Conservation (phyloP, 495 filamentous ascomycete genomes). For the Neurospora intermedia region DNA sequence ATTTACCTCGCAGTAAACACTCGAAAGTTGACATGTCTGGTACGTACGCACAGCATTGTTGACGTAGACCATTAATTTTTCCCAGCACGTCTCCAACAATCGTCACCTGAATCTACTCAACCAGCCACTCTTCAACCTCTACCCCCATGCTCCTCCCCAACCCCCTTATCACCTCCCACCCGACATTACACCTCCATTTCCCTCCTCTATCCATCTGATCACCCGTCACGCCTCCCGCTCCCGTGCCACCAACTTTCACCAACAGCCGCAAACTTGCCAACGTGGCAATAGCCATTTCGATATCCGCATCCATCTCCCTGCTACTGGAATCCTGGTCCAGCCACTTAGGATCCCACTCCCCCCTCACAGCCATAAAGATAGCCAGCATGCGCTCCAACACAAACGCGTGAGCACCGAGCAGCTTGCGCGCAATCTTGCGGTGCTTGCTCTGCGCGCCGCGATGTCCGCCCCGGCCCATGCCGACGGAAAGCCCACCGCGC, state of each 20-base stretch:
- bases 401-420: conserved; percentile 70
- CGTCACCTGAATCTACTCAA: conserved; percentile 31
- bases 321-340: conserved; percentile 5
- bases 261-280: conserved; percentile 68
- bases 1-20: neutral
- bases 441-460: conserved; percentile 44
- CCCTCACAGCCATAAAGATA: conserved; percentile 71
- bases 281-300: conserved; percentile 67
- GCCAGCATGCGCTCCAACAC: conserved; percentile 78
- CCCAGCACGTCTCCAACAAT: neutral
- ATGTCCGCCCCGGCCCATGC: conserved; percentile 17
- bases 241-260: conserved; percentile 39
- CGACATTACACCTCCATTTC: conserved; percentile 66
- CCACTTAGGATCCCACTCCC: conserved; percentile 44
- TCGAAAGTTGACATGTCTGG: neutral
- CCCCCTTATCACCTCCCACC: conserved; percentile 58
- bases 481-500: conserved; percentile 21
- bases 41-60: neutral
- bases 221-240: conserved; percentile 17
- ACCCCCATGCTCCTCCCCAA: conserved; percentile 60
- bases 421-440: conserved; percentile 57
- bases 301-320: conserved; percentile 44
- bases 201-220: conserved; percentile 53
- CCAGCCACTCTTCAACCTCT: conserved; percentile 60
- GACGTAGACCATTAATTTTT: neutral